Conservation (phyloP, 495 filamentous ascomycete species). For the Ascodesmis nigricans region DNA sequence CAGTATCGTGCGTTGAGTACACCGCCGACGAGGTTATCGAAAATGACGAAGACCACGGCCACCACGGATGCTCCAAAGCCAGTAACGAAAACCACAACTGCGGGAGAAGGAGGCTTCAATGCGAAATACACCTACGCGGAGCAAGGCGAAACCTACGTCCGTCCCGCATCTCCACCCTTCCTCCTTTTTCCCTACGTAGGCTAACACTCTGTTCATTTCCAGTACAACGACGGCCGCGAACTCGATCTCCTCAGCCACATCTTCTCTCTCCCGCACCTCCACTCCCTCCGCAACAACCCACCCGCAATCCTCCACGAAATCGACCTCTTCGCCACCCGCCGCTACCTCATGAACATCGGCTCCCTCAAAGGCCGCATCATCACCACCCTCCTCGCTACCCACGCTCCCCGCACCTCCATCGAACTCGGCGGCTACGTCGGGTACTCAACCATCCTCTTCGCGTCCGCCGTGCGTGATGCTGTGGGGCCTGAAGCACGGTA, state of each 20-base stretch:
- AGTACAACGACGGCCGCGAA: constrained; percentile 52
- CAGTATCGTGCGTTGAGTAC: too few relatives aligned
- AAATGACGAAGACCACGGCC: too few relatives aligned
- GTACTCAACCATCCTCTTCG: constrained; percentile 56
- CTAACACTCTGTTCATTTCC: constrained; percentile 5
- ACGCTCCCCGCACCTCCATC: constrained; percentile 46
- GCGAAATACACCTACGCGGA: constrained; percentile 19
- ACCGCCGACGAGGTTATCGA: too few relatives aligned
- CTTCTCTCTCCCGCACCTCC: constrained; percentile 31
- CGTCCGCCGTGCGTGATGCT: constrained; percentile 33
- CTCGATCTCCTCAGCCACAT: constrained; percentile 48
- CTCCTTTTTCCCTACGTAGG: not conserved
- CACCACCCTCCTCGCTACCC: constrained; percentile 25
- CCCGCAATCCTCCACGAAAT: constrained; percentile 41
- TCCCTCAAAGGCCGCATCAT: constrained; percentile 36
- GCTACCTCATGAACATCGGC: constrained; percentile 63
- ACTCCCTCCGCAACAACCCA: constrained; percentile 41
- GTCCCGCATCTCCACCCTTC: not conserved
- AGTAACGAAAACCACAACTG: too few relatives aligned
- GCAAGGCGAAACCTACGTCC: constrained; percentile 24
- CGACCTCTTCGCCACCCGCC: constrained; percentile 44
- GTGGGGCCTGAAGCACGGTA: constrained; percentile 31
- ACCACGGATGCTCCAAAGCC: too few relatives aligned
- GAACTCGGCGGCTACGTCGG: constrained; percentile 69
- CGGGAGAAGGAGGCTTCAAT: constrained; percentile 10